Conservation (phyloP, 495 filamentous ascomycete genomes). For the Antarctomyces pellizariae region DNA sequence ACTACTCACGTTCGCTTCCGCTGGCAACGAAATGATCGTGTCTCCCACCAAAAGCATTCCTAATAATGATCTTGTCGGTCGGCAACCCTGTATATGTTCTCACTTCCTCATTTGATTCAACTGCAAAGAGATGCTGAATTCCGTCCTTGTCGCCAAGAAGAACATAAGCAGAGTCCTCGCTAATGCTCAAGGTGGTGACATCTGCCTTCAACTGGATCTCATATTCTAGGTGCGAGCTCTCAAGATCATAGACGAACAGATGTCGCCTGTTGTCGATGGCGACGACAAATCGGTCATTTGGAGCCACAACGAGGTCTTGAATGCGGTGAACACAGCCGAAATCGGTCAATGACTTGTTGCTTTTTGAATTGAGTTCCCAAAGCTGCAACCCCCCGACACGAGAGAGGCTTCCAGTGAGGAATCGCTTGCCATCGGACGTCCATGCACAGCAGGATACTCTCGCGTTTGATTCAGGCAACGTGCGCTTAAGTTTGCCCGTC, state of each 20-base stretch:
- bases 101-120: constrained; percentile 47
- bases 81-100: constrained; percentile 50
- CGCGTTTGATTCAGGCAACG: constrained; percentile 44
- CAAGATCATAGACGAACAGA: constrained; percentile 65
- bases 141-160: constrained; percentile 64
- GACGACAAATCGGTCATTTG: constrained; percentile 54
- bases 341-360: constrained; percentile 26
- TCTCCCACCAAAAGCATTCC: constrained; percentile 69
- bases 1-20: constrained; percentile 62
- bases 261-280: constrained; percentile 45
- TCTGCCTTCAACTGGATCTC: constrained; percentile 39
- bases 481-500: constrained; percentile 43
- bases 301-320: constrained; percentile 63
- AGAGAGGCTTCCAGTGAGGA: constrained; percentile 67
- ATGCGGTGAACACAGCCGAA: constrained; percentile 53
- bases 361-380: constrained; percentile 38
- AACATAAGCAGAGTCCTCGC: constrained; percentile 49
- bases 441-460: constrained; percentile 73
- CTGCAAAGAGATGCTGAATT: constrained; percentile 51
- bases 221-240: constrained; percentile 47
- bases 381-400: constrained; percentile 36
- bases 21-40: constrained; percentile 75
- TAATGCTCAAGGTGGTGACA: constrained; percentile 59
- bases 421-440: constrained; percentile 52
- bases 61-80: constrained; percentile 50